Conservation (phyloP, 352 stramenopile genomes). For the Aphanomyces euteiches region DNA sequence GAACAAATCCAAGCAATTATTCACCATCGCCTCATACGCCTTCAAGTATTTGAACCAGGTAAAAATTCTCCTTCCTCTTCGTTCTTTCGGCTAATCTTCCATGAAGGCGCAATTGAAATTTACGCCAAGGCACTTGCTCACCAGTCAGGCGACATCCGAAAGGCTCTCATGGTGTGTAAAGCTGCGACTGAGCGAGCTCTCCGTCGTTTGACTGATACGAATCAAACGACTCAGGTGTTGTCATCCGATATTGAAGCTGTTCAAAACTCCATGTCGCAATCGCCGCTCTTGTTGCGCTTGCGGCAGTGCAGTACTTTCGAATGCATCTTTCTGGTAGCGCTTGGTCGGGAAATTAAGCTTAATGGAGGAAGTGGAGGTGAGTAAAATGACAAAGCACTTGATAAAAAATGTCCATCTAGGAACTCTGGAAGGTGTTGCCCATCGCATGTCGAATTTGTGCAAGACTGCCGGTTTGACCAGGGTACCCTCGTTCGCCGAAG, state of each 20-base stretch:
- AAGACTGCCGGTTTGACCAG: constrained; percentile 62
- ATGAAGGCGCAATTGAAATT: constrained; percentile 52
- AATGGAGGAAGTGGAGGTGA: constrained; percentile 33
- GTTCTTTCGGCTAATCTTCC: not conserved
- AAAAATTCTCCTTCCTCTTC: not conserved
- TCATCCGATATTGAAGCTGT: constrained; percentile 54
- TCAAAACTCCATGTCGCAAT: constrained; percentile 51
- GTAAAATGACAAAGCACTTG: not conserved
- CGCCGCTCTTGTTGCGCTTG: constrained; percentile 51
- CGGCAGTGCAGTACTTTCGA: constrained; percentile 64
- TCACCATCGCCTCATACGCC: constrained; percentile 48
- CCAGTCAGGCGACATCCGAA: constrained; percentile 60
- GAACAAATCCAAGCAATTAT: constrained; percentile 64
- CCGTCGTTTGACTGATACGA: constrained; percentile 35
- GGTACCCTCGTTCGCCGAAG: constrained; percentile 47
- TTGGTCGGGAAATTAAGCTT: constrained; percentile 58
- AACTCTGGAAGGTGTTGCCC: constrained; percentile 56
- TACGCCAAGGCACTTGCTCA: constrained; percentile 63
- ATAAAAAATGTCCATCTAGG: constrained; percentile 5
- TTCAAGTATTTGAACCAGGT: constrained; percentile 50
- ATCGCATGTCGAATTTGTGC: constrained; percentile 60
- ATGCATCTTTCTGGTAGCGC: constrained; percentile 61
- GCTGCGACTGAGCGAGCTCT: constrained; percentile 56
- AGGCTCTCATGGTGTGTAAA: constrained; percentile 64
- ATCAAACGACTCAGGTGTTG: constrained; percentile 39